Conservation (phyloP, 2,329 filamentous ascomycete genomes). For the Alternaria metachromatica region DNA sequence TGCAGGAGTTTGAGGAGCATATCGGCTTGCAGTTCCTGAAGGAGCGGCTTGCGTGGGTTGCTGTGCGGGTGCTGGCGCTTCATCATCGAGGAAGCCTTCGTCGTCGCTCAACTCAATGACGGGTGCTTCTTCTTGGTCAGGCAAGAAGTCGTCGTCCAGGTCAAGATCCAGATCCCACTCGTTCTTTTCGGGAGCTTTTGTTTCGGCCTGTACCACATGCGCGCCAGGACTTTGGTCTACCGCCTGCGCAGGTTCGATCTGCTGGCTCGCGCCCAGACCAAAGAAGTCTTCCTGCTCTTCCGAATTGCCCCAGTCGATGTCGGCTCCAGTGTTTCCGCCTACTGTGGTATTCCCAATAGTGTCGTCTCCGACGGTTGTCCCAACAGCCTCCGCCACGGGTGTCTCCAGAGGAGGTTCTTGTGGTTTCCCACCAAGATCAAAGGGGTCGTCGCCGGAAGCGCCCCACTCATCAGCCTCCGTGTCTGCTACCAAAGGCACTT, state of each 20-base stretch:
- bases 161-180: constrained; percentile 85
- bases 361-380: constrained; percentile 41
- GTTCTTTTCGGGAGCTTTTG: constrained; percentile 62
- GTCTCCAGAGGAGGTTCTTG: constrained; percentile 34
- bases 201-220: constrained; percentile 22
- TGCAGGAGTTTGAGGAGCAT: constrained; percentile 43
- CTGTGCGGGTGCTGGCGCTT: constrained; percentile 47
- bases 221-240: constrained; percentile 27
- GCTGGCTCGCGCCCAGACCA: constrained; percentile 17
- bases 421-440: constrained; percentile 36
- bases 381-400: constrained; percentile 34
- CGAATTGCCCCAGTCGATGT: constrained; percentile 44
- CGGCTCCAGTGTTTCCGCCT: constrained; percentile 38
- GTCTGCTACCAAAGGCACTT: constrained; percentile 52
- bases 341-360: constrained; percentile 39
- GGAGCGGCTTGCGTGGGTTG: constrained; percentile 22
- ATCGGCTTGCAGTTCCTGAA: constrained; percentile 35
- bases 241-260: constrained; percentile 24
- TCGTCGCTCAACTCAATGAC: constrained; percentile 80
- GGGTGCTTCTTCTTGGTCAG: constrained; percentile 60
- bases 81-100: constrained; percentile 82
- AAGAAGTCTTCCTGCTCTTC: constrained; percentile 46
- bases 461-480: constrained; percentile 49
- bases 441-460: constrained; percentile 34
- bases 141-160: constrained; percentile 75